A percentile compares a stretch with the other conserved stretches of the same genome.
phyloP scores from a whole-genome alignment of 345 rosid species.

The Hibiscus mutabilis region DNA sequence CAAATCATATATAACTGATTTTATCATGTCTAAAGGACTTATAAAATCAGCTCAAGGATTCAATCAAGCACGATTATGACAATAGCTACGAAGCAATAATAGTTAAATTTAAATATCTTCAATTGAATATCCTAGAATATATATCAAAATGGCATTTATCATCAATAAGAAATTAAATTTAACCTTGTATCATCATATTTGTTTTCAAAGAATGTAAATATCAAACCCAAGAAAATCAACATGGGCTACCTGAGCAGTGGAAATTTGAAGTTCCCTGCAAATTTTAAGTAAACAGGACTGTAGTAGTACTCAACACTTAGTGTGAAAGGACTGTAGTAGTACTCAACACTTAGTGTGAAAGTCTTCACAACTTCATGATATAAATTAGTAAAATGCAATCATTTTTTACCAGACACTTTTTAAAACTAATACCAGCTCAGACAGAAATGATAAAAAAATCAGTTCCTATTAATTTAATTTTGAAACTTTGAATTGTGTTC shows the following conservation, averaged over 20 bases:
- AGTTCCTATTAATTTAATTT: not conserved
- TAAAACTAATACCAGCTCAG: not conserved
- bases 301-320: not conserved
- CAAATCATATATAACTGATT: not conserved
- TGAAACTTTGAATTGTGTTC: not conserved
- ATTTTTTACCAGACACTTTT: not conserved
- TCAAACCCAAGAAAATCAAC: not conserved
- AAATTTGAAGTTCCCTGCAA: not conserved
- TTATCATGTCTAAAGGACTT: not conserved
- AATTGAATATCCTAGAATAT: not conserved
- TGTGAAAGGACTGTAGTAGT: not conserved
- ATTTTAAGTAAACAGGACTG: not conserved
- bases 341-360: not conserved
- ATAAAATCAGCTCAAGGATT: not conserved
- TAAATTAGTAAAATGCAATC: not conserved
- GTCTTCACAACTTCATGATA: not conserved
- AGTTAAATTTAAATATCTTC: not conserved
- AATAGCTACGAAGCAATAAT: not conserved
- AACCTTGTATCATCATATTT: not conserved
- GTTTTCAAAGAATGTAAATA: not conserved
- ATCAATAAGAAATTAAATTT: not conserved
- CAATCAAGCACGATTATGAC: not conserved
- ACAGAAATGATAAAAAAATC: not conserved
- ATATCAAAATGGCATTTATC: not conserved
- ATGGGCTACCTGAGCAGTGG: not conserved